Base-by-base conservation (phyloP, 2,329 filamentous ascomycete species). In the Ceratocystis destructans region DNA sequence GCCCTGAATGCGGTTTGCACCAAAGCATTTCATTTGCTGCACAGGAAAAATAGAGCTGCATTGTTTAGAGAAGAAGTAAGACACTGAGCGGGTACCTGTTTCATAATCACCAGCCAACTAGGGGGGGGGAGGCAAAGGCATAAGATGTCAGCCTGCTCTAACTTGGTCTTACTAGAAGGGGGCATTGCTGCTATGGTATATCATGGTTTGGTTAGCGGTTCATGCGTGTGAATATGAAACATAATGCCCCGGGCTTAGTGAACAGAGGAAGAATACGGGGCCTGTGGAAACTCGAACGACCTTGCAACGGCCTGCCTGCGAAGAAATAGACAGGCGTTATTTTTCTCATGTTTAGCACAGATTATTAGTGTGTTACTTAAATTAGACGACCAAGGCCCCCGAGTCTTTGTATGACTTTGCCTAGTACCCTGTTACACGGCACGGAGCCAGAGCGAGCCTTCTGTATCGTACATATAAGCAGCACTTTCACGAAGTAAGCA, bases 51-150 rank as follows among this genome's bases (percentile, higher is more conserved):
- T 17, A 59, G 12, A 17, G n/a, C 25, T 59, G 15, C 28, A 33
- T 33, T 8, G 22, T 33, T 6, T 37, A 17, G 46, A n/a, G n/a
- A 17, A 37, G 5, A 31, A 6, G n/a, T 33, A 59, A 59, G 53
- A 59, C 53, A 31, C 7, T 59, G 33, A 59, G 53, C 53, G 53
- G 53, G 53, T 59, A 59, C 53, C 53, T 59, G 53, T 59, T 59
- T 59, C 53, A 59, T 59, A 5, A 59, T 10, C 7, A 31, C 12
- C 15, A 4, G 5, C 53, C 53, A 59, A 59, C 53, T 59, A 59
- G 53, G 53, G 33, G 33, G 20, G 6, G 22, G 48, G 48, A 53
- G 33, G 33, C 33, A 37, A 37, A 37, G 12, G 48, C 48, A 53
- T 53, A 53, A 53, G 17, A n/a, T 33, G 53, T 59, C 28, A 59